Base-by-base conservation (phyloP, 2,329 filamentous ascomycete genomes). In the Fusarium agapanthi region DNA sequence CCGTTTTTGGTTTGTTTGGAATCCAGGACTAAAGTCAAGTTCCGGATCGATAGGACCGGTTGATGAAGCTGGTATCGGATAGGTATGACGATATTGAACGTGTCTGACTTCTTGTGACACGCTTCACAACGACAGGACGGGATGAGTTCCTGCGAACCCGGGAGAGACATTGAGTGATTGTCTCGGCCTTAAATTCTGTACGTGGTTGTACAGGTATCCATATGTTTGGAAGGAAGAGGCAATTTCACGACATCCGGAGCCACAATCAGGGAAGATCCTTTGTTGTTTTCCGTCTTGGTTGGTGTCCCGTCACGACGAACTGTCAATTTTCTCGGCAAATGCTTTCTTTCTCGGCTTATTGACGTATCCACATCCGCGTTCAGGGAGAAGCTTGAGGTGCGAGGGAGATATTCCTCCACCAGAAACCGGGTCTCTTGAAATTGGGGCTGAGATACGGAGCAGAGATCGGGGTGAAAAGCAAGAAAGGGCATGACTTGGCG, bases 341-440 rank as follows among this genome's bases (percentile, higher is more conserved):
- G 41, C 20, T 57, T 69, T 55, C 34, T 30, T 56, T 28, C 38
- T 45, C 30, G 24, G 43, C 54, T 28, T 32, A n/a, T 65, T 34
- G 26, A 55, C 40, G 57, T 60, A 67, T 64, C 57, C 65, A 53
- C 65, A 53, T 43, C 50, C 34, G 9, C 20, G 32, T 26, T 18
- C 44, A 56, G 38, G 34, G 64, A 55, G 64, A 62, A 54, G 35
- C n/a, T 28, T 67, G 30, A 50, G 38, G n/a, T 40, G 32, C 34
- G 65, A 64, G 61, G 65, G 44, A 51, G 35, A 41, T 38, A 24
- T 34, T 32, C 37, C 41, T 47, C 63, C 63, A 61, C 48, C n/a
- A 16, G 45, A 47, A 38, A 60, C 44, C 22, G 55, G 63, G 56
- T 45, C 65, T 30, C 13, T 37, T 28, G 37, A 18, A 35, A 56